phyloP scores from a whole-genome alignment of 495 filamentous ascomycete species.

The Cairneyella variabilis region DNA sequence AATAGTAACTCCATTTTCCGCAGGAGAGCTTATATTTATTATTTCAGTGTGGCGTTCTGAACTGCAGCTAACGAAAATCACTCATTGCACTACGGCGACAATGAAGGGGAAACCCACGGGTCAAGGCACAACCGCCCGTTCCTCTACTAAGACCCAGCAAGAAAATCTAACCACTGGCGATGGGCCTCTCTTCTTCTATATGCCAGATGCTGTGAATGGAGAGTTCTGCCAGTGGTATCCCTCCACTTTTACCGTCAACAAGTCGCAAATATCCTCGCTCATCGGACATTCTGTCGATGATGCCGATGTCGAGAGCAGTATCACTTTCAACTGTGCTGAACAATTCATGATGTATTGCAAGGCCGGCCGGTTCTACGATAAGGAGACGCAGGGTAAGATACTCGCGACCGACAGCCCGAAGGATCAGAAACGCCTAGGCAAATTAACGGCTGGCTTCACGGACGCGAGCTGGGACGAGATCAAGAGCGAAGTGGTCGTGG shows the following conservation, averaged over 20 bases:
- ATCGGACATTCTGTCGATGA: slow-evolving; percentile 25
- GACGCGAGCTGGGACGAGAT: slow-evolving; percentile 26
- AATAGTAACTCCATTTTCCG: too few species aligned
- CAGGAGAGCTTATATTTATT: too few species aligned
- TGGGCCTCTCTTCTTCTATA: slow-evolving; percentile 28
- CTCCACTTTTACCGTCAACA: slow-evolving; percentile 26
- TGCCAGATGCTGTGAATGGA: slow-evolving; percentile 24
- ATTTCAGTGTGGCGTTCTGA: too few species aligned
- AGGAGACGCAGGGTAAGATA: too few species aligned
- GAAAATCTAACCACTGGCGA: slow-evolving; percentile 9
- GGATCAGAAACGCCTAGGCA: slow-evolving; percentile 30
- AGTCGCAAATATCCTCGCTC: slow-evolving; percentile 23
- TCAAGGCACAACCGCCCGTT: too few species aligned
- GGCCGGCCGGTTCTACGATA: too few species aligned
- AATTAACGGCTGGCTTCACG: slow-evolving; percentile 26
- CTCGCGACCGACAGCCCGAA: slow-evolving; percentile 25
- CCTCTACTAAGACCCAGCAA: slow-evolving; percentile 14
- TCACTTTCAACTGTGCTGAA: slow-evolving; percentile 32
- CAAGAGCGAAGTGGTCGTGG: slow-evolving; percentile 29
- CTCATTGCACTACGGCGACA: too few species aligned
- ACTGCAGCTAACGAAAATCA: too few species aligned
- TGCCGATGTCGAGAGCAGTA: slow-evolving; percentile 19
- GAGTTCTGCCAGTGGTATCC: slow-evolving; percentile 33
- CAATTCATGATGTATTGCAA: slow-evolving; percentile 40
- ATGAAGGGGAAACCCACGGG: too few species aligned